These are phyloP conservation scores for Talaromyces marneffei DNA, from an alignment of 2,329 filamentous ascomycete genomes.

Conservation along the genomic window DNA sequence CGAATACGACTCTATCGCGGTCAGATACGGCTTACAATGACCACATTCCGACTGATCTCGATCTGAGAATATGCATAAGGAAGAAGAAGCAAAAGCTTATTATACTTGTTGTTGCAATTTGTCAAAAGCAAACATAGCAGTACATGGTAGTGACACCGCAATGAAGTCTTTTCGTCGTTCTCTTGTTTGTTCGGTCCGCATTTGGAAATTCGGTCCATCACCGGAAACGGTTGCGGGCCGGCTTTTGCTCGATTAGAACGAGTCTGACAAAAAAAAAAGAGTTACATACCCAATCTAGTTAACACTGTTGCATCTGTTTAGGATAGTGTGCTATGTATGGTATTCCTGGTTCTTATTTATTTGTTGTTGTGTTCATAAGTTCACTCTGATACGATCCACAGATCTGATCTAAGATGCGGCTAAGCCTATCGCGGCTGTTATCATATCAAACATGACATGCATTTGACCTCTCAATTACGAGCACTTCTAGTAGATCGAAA, in stretches of 20 bases:
- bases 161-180: too few species aligned
- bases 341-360: background rate
- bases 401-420: background rate
- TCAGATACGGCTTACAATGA: background rate
- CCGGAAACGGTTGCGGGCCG: slow-evolving; percentile 8
- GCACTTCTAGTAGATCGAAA: background rate
- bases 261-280: background rate
- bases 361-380: background rate
- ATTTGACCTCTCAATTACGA: slow-evolving; percentile 1
- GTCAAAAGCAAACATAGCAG: background rate
- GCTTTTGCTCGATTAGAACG: background rate
- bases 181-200: slow-evolving; percentile 1
- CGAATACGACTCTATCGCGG: background rate
- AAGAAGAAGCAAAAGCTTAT: slow-evolving; percentile 4
- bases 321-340: too few species aligned
- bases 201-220: slow-evolving; percentile 3
- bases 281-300: background rate
- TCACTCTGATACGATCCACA: background rate
- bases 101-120: background rate
- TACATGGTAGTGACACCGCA: too few species aligned
- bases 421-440: slow-evolving; percentile 4
- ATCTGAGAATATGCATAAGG: background rate
- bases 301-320: background rate
- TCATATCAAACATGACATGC: background rate
- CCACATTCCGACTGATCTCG: background rate